Base-by-base conservation (phyloP, 2,329 filamentous ascomycete genomes). In the Penicillium sp. region DNA sequence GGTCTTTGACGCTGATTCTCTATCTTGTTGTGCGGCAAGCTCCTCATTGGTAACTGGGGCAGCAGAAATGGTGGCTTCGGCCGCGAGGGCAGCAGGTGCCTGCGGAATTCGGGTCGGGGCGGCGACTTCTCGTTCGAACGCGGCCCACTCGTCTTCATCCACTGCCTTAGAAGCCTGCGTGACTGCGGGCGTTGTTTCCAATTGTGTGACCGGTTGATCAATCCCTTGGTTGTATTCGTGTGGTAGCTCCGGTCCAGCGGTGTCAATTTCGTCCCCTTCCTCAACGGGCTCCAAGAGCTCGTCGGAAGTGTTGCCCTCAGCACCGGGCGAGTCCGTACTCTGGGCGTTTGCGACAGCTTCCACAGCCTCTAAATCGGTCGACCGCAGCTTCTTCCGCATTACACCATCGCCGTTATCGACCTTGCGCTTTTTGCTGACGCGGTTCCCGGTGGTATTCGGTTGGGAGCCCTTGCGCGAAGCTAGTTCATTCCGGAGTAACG, bases 101-200 rank as follows among this genome's bases (percentile, higher is more conserved):
- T 71, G 64, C 13, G 61, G 64, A 36, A 57, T 55, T 49, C 69
- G 70, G 7, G 72, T 70, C 43, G 74, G 69, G 33, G 69, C 75
- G 7, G 85, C 87, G 49, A 96, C 85, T 47, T 96, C 90, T 2
- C 89, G 88, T 68, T 96, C 88, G 67, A 96, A 95, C 7, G 90
- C 89, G 2, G 89, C 88, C 89, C 89, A 94, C 71, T 94, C 89
- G 47, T 87, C 84, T 65, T 96, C 90, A 67, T 92, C 85, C 7
- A 90, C 74, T 4, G 46, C 24, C 41, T 67, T 58, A 43, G 54
- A 47, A 10, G 52, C 21, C 8, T 59, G 34, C 48, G 51, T 45
- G 24, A 42, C 37, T 20, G 45, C 30, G 24, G 50, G 18, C 41
- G 46, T 40, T 33, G 51, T 30, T 50, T 56, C 21, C n/a, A 45